Conservation (phyloP, 2,329 filamentous ascomycete genomes). For the Alternaria gansuensis region DNA sequence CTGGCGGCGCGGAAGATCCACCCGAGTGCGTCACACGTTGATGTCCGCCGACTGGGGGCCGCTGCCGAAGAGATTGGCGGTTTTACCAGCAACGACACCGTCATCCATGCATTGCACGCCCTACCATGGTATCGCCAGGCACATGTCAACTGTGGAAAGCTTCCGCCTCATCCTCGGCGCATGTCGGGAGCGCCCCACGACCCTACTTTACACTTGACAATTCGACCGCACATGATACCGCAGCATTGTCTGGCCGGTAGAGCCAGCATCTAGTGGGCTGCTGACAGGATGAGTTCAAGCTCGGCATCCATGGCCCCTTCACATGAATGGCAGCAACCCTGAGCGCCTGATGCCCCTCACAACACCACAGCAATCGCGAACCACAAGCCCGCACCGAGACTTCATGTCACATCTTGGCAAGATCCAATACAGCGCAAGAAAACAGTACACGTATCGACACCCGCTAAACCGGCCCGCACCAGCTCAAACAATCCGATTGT, state of each 20-base stretch:
- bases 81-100: not conserved
- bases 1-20: slow-evolving; percentile 44
- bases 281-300: slow-evolving; percentile 5
- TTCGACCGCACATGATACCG: not conserved
- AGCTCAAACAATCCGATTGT: slow-evolving; percentile 10
- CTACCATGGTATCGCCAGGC: not conserved
- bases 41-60: slow-evolving; percentile 6
- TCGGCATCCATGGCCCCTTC: slow-evolving; percentile 16
- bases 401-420: not conserved
- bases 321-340: slow-evolving; percentile 11
- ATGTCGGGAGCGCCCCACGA: not conserved
- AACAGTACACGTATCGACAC: not conserved
- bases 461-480: slow-evolving; percentile 1
- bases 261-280: not conserved
- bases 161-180: not conserved
- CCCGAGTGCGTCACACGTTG: slow-evolving; percentile 31
- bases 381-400: not conserved
- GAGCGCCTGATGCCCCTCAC: slow-evolving; percentile 4
- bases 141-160: slow-evolving; percentile 3
- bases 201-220: not conserved
- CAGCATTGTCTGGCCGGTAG: not conserved
- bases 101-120: not conserved
- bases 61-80: not conserved
- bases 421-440: not conserved
- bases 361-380: slow-evolving; percentile 7